These are phyloP conservation scores for Ailanthus altissimus DNA, from an alignment of 345 rosid genomes.

Conservation along the genomic window DNA sequence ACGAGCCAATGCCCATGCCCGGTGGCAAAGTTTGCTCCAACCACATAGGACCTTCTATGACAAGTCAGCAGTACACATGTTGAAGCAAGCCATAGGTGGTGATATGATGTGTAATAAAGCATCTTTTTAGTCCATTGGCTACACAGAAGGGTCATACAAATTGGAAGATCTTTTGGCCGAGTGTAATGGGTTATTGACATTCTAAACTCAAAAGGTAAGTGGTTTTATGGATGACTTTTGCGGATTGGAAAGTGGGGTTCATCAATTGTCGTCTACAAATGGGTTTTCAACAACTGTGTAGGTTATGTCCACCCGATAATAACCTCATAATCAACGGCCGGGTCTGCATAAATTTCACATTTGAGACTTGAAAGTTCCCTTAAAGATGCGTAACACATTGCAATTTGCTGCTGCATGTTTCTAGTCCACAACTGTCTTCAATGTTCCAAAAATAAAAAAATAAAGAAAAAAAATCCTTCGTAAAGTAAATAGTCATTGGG, in stretches of 20 bases:
- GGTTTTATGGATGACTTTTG: no score
- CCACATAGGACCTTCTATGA: constrained; percentile 1
- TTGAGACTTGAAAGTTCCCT: no score
- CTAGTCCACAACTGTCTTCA: not conserved
- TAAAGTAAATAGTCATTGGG: not conserved
- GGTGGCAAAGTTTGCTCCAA: not conserved
- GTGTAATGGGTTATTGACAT: not conserved
- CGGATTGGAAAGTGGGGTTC: constrained; percentile 11
- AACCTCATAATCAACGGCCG: not conserved
- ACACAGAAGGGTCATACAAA: constrained; percentile 1
- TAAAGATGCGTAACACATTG: not conserved
- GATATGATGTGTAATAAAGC: constrained; percentile 2
- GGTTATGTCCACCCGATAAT: not conserved
- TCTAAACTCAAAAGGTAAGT: no score
- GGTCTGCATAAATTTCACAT: not conserved
- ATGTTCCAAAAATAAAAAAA: no score
- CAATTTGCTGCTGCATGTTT: not conserved
- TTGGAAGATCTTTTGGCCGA: not conserved
- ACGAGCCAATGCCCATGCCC: not conserved
- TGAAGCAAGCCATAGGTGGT: no score
- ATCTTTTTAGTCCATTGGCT: not conserved
- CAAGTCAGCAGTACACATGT: constrained; percentile 12
- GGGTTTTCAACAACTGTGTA: no score
- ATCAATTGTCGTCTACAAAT: not conserved
- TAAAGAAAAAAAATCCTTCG: not conserved